These are phyloP conservation scores for Lasiosphaeris hirsuta DNA, from an alignment of 495 filamentous ascomycete genomes.

Conservation along the genomic window DNA sequence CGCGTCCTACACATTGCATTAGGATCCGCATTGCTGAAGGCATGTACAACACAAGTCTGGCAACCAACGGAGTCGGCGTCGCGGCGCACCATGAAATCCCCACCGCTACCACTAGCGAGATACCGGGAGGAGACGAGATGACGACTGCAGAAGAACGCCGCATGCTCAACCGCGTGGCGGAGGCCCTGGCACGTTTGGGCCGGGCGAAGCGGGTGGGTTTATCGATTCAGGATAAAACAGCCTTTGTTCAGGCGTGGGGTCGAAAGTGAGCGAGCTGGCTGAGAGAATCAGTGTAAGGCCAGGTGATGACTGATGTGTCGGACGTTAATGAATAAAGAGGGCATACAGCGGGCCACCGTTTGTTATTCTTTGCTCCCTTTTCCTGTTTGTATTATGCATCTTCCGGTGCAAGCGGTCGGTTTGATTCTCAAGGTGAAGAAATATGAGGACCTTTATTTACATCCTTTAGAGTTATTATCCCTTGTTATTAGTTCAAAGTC, in stretches of 20 bases:
- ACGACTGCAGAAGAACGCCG: slow-evolving; percentile 57
- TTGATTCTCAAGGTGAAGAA: no score
- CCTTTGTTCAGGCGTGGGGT: slow-evolving; percentile 66
- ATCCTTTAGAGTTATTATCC: no score
- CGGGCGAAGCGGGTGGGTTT: slow-evolving; percentile 88
- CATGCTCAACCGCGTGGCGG: slow-evolving; percentile 70
- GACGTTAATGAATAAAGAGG: no score
- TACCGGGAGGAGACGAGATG: slow-evolving; percentile 32
- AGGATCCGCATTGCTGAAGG: slow-evolving; percentile 82
- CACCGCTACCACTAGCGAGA: slow-evolving; percentile 19
- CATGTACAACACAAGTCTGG: slow-evolving; percentile 42
- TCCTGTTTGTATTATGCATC: no score
- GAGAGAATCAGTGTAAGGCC: neutral
- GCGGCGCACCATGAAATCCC: slow-evolving; percentile 7
- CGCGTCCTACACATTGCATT: slow-evolving; percentile 81
- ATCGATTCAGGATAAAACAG: slow-evolving; percentile 75
- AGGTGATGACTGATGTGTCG: slow-evolving; percentile 3
- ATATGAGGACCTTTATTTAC: no score
- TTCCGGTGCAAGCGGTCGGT: no score
- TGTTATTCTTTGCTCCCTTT: no score
- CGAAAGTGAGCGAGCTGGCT: no score
- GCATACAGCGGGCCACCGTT: no score
- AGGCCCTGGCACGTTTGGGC: slow-evolving; percentile 83
- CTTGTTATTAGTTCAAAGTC: no score
- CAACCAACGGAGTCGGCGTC: slow-evolving; percentile 24